Percentiles rank a stretch among this genome's conserved stretches.
Conservation (phyloP, 2,329 filamentous ascomycete genomes). For the Taxawa tesnikishii region DNA sequence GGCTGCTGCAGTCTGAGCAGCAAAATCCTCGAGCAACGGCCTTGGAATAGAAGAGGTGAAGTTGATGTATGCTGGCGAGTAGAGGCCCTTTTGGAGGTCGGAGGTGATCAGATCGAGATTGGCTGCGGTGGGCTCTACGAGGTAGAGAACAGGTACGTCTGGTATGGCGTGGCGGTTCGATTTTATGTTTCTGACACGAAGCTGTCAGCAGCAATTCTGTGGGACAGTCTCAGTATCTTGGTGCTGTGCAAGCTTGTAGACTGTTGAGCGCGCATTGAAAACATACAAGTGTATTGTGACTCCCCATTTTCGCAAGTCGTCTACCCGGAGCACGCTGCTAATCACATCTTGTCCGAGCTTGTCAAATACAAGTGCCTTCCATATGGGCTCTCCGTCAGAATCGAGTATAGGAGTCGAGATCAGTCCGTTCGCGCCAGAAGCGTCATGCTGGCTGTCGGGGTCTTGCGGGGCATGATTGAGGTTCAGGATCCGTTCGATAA, state of each 20-base stretch:
- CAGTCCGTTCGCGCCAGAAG: constrained; percentile 47
- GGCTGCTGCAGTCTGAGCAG: constrained; percentile 69
- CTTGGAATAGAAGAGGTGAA: constrained; percentile 89
- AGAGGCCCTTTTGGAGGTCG: constrained; percentile 78
- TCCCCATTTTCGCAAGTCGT: constrained; percentile 85
- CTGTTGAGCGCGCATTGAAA: neutral
- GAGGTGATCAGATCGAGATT: constrained; percentile 75
- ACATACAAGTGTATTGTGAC: constrained; percentile 87
- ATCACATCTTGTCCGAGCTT: constrained; percentile 87
- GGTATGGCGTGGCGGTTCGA: constrained; percentile 79
- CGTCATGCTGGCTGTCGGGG: constrained; percentile 49
- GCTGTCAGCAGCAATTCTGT: constrained; percentile 11
- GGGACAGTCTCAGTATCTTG: constrained; percentile 16
- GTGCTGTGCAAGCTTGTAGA: neutral
- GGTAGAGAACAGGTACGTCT: constrained; percentile 90
- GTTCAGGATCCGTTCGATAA: constrained; percentile 91
- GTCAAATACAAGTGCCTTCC: constrained; percentile 96
- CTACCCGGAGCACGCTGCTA: constrained; percentile 87
- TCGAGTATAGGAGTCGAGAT: constrained; percentile 70
- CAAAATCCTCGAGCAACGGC: constrained; percentile 87
- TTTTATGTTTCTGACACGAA: constrained; percentile 53
- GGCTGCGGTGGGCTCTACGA: constrained; percentile 74
- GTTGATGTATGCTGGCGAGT: constrained; percentile 91
- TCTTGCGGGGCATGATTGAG: constrained; percentile 61
- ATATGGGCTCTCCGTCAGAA: constrained; percentile 81